phyloP scores from a whole-genome alignment of 805 yeast genomes.

The Tanozyma kutaoensis region DNA sequence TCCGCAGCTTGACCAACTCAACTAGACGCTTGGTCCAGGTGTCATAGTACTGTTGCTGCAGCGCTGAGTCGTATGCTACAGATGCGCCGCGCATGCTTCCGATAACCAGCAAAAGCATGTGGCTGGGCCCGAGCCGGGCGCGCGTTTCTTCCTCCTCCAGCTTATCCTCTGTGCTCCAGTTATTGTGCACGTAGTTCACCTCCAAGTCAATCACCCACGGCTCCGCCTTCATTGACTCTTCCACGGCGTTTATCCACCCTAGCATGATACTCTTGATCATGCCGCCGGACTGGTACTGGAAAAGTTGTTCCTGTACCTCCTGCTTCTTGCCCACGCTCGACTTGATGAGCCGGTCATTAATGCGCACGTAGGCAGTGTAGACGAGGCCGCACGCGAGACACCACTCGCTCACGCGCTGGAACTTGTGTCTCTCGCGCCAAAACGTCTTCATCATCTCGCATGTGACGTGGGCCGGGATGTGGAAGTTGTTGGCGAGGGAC shows the following conservation, averaged over 20 bases:
- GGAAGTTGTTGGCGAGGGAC: constrained; percentile 48
- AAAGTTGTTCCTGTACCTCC: constrained; percentile 36
- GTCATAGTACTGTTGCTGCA: constrained; percentile 17
- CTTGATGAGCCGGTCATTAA: constrained; percentile 34
- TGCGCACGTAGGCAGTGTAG: constrained; percentile 40
- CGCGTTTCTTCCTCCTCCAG: constrained; percentile 11
- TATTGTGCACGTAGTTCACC: constrained; percentile 24
- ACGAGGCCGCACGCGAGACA: constrained; percentile 56
- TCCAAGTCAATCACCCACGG: constrained; percentile 52
- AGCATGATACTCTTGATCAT: constrained; percentile 33
- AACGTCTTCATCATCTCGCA: constrained; percentile 37
- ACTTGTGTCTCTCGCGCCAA: constrained; percentile 34
- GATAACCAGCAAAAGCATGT: constrained; percentile 14
- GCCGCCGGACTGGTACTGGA: constrained; percentile 40
- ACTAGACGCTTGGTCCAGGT: constrained; percentile 18
- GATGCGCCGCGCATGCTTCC: constrained; percentile 24
- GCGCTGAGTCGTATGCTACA: constrained; percentile 13
- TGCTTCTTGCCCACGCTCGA: constrained; percentile 36
- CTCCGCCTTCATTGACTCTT: constrained; percentile 39
- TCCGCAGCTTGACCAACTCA: too few relatives aligned
- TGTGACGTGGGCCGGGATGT: constrained; percentile 42
- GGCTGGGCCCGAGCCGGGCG: constrained; percentile 19
- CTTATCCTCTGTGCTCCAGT: constrained; percentile 10
- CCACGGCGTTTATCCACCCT: constrained; percentile 40
- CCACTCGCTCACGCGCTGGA: constrained; percentile 49